phyloP scores from a whole-genome alignment of 2,329 filamentous ascomycete species.

The Ophiocordyceps camponoti-leonardi region DNA sequence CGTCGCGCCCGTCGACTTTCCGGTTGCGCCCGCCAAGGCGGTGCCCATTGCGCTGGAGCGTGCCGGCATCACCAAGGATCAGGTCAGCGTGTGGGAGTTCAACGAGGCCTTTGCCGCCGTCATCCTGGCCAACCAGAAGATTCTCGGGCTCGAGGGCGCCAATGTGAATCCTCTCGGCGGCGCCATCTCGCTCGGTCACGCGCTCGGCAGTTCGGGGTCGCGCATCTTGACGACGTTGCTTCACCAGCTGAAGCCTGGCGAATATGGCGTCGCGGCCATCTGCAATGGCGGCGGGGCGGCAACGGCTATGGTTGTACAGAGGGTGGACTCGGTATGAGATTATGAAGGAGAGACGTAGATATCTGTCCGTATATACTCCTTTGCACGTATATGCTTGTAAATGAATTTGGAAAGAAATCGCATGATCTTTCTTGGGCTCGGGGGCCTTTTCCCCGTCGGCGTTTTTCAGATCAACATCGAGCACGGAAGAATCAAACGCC shows the following conservation, averaged over 20 bases:
- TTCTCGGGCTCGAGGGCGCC: conserved; percentile 62
- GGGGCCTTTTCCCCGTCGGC: too few relatives aligned
- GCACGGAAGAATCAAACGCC: background rate
- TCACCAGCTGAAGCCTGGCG: conserved; percentile 78
- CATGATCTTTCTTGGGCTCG: too few relatives aligned
- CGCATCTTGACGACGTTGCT: conserved; percentile 79
- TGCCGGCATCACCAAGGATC: conserved; percentile 77
- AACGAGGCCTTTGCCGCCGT: conserved; percentile 96
- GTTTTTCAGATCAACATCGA: too few relatives aligned
- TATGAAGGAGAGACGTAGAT: background rate
- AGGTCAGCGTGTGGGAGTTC: conserved; percentile 93
- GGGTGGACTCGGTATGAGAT: conserved; percentile 40
- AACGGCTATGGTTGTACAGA: conserved; percentile 81
- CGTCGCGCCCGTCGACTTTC: conserved; percentile 84
- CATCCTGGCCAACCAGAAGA: conserved; percentile 89
- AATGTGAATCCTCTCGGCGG: conserved; percentile 79
- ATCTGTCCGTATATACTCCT: too few relatives aligned
- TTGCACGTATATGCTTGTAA: too few relatives aligned
- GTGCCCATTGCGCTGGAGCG: conserved; percentile 78
- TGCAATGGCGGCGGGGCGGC: conserved; percentile 94
- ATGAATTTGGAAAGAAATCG: too few relatives aligned
- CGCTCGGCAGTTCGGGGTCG: conserved; percentile 82
- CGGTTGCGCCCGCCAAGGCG: conserved; percentile 78
- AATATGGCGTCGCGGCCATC: conserved; percentile 91
- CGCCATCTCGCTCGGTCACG: conserved; percentile 82